Base-by-base conservation (phyloP, 2,329 filamentous ascomycete species). In the Helicocarpus griseus region DNA sequence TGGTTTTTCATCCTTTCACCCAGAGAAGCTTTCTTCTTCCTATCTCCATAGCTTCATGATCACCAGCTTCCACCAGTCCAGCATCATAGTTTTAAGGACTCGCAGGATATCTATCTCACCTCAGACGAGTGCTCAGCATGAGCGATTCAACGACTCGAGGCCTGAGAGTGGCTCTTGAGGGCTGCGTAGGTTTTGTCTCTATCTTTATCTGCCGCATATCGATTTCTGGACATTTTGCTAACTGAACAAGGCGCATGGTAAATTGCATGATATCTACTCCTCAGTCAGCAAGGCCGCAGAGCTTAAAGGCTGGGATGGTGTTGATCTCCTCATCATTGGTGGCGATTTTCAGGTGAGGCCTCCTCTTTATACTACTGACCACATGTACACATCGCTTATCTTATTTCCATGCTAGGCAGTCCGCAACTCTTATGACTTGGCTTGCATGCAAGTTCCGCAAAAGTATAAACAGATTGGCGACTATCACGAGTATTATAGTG, bases 401-500 rank as follows among this genome's bases (percentile, higher is more conserved):
- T 56, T 50, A 38, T 57, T 35, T 29, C 24, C 50, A 46, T n/a
- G 58, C 28, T 56, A 89, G 84, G 85, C 93, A 39, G 83, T 90
- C 35, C 87, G 93, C 60, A 97, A 97, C 73, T 83, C 87, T 8
- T 78, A 83, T 57, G 93, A 98, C 66, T 76, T 97, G 57, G 86
- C 84, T 54, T 84, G 89, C 67, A 94, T 97, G 78, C 86, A 89
- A 4, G 89, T 94, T 61, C 91, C 93, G 0, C 72, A 77, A 54
- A 97, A 95, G 68, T 98, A 89, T 70, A 87, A 88, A 56, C 75
- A 80, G 40, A 83, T 98, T 62, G 89, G 88, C 33, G 93, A 98
- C 67, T 98, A 97, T 61, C 87, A 91, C 61, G 82, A 89, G 56
- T 98, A 97, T 74, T 98, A 98, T 69, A 86, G 83, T 49, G 93